Base-by-base conservation (phyloP, 257 asterid genomes). In the Linderniella brevidens region DNA sequence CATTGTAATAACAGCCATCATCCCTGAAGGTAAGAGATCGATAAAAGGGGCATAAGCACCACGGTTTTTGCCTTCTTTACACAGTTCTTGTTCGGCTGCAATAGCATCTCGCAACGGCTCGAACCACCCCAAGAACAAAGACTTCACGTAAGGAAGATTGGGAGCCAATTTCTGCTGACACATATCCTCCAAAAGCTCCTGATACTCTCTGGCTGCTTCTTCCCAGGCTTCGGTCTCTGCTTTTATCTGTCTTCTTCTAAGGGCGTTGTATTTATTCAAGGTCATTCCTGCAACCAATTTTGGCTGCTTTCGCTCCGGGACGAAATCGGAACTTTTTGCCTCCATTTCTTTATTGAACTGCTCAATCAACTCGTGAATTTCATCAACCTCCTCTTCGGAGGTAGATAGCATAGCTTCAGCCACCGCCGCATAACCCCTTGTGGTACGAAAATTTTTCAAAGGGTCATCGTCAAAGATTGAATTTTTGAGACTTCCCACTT, bases 1-100 rank as follows among this genome's bases (percentile, higher is more conserved):
- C 96, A 88, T 88, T 0, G 94, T 76, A 51, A 88, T 80, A 60
- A 88, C 98, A 0, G 98, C 85, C 93, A 84, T 88, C 95, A 76
- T 88, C 46, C 70, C 96, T 4, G 96, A 87, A 5, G 98, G 98
- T 69, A 88, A 70, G 10, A 48, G 75, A 60, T 73, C 70, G 68
- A 88, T 72, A 51, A 65, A 56, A 0, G 78, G 73, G 0, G 90
- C 93, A 64, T 84, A 73, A 0, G 76, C 72, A 8, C 49, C 49
- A 0, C 77, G 74, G 36, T 55, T 65, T 58, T 68, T 78, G 39
- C 83, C 87, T 46, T 62, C 67, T 58, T 48, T 36, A 17, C 87
- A 84, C 69, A 68, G 57, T 12, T 60, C 72, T 53, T 88, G 96
- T 57, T 84, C 96, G 35, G 94, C 85, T 52, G 60, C 80, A 58